Base-by-base conservation (phyloP, 2,329 filamentous ascomycete genomes). In the Fusarium begoniae region DNA sequence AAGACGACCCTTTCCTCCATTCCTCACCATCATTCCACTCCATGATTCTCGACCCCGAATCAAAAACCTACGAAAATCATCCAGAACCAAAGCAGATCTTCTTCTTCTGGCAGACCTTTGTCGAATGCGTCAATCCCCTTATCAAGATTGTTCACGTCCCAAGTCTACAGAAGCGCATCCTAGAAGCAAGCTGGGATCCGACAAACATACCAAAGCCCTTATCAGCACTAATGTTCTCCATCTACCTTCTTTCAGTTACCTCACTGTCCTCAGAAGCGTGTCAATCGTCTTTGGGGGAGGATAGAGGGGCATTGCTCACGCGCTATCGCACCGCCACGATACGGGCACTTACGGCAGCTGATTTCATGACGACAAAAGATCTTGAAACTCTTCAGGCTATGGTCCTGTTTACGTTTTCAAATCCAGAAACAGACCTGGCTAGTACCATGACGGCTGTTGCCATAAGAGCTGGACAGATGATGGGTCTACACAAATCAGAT, bases 61-160 rank as follows among this genome's bases (percentile, higher is more conserved):
- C 48, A 6, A 32, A 41, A 7, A 5, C 64, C 10, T 40, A 63
- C 13, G 51, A 75, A 2, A 9, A 75, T 2, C 80, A 82, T 13
- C 81, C 81, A 1, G 79, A 82, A 5, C 79, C 81, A 11, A 76
- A 74, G 7, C 73, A 77, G 1, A 79, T 81, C 11, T 79, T 77
- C 30, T 75, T 72, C 9, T 62, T 80, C 12, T 82, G 81, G 81
- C 79, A 83, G n/a, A 65, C 67, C 0, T 82, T 81, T 40, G 75
- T 81, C 20, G 81, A 82, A 41, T 72, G 64, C 1, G 78, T 81
- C 37, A 80, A 83, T 18, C 81, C 80, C 0, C 63, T 83, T 0
- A 69, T 73, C 18, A 82, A 81, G 62, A 75, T 82, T 6, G 40
- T 81, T 0, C 81, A 82, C 41, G 75, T 80, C 3, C 81, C 81